Conservation (phyloP, 2,329 filamentous ascomycete genomes). For the Aspergillus fumigatiaffinis region DNA sequence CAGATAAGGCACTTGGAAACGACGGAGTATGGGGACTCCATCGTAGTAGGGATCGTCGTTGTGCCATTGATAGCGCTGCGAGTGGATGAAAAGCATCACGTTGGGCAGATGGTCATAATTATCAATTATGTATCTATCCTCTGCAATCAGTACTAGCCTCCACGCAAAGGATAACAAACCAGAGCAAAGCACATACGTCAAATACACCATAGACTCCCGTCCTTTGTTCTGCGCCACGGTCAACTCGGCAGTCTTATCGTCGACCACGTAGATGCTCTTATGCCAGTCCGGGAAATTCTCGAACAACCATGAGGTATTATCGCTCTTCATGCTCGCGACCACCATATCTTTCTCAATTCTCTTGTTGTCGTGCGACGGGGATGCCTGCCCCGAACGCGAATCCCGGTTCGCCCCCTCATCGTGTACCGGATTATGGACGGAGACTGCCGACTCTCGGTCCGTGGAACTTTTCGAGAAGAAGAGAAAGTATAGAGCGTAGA, state of each 20-base stretch:
- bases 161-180: neutral
- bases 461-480: constrained; percentile 25
- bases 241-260: constrained; percentile 46
- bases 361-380: constrained; percentile 13
- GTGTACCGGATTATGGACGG: constrained; percentile 7
- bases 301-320: constrained; percentile 39
- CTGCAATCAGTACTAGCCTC: neutral
- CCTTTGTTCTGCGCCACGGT: constrained; percentile 47
- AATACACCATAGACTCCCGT: constrained; percentile 42
- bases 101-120: constrained; percentile 40
- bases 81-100: constrained; percentile 40
- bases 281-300: constrained; percentile 45
- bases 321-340: constrained; percentile 37
- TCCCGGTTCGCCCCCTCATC: constrained; percentile 11
- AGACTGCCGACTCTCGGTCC: constrained; percentile 5
- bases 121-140: constrained; percentile 40
- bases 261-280: constrained; percentile 54
- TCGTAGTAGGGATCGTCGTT: constrained; percentile 53
- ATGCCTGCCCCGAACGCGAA: constrained; percentile 14
- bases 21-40: constrained; percentile 46
- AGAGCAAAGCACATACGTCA: constrained; percentile 32
- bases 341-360: constrained; percentile 31
- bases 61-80: constrained; percentile 42
- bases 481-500: constrained; percentile 30
- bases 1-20: constrained; percentile 48